A percentile compares a stretch with the other conserved stretches of the same genome.
phyloP scores from a whole-genome alignment of 805 yeast genomes.

The Kluyveromyces starmeri region DNA sequence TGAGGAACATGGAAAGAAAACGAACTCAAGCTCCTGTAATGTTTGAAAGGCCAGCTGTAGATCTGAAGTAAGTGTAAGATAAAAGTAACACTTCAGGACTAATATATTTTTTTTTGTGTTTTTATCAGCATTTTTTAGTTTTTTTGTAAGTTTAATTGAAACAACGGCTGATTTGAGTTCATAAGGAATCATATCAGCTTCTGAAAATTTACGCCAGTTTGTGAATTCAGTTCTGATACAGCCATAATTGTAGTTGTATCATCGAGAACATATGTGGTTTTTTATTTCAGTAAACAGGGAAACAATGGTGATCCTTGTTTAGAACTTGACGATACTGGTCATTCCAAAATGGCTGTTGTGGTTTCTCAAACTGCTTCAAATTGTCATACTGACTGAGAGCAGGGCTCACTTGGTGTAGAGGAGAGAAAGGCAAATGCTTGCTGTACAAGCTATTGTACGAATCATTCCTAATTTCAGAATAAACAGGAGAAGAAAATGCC shows the following conservation, averaged over 20 bases:
- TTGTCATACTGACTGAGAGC: conserved; percentile 7
- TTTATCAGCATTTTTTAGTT: conserved; percentile 4
- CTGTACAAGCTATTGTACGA: conserved; percentile 13
- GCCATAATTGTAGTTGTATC: no score
- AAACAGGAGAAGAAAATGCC: conserved; percentile 18
- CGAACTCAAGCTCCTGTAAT: no score
- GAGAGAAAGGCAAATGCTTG: conserved; percentile 9
- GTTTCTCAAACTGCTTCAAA: conserved; percentile 1
- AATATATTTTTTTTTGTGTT: not conserved
- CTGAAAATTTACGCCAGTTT: no score
- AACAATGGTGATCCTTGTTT: conserved; percentile 10
- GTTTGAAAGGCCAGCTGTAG: no score
- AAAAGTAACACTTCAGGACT: no score
- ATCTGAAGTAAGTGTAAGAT: no score
- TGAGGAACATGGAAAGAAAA: no score
- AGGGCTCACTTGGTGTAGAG: conserved; percentile 10
- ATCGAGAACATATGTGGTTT: no score
- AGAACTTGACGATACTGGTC: conserved; percentile 3
- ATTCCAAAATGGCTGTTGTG: conserved; percentile 3
- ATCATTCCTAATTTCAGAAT: conserved; percentile 15
- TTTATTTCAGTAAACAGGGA: conserved; percentile 8
- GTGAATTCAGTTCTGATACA: no score
- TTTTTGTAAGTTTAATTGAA: conserved; percentile 1
- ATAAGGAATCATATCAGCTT: no score
- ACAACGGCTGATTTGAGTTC: no score